Evolutionary conservation across 257 asterid species (phyloP).

Genomic region (Ophiorrhiza pumila): DNA sequence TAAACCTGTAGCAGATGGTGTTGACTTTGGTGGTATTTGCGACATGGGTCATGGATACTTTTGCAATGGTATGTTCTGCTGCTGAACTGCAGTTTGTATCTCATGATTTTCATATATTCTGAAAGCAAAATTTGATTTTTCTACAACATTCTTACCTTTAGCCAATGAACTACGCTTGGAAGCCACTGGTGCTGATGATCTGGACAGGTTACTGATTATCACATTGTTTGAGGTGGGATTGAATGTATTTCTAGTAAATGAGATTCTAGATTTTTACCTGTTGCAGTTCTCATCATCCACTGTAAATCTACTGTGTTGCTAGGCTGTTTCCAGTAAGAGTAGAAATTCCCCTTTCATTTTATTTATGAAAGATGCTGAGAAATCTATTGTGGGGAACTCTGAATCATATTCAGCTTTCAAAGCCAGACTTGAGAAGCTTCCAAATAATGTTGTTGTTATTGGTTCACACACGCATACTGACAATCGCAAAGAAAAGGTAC

Average conservation of each 20-base stretch:
- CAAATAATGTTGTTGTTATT: conserved; percentile 71
- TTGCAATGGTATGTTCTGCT: conserved; percentile 65
- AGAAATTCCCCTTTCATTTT: conserved; percentile 75
- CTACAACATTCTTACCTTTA: conserved; percentile 20
- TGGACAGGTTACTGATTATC: conserved; percentile 61
- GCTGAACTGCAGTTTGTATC: not conserved
- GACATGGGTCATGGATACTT: conserved; percentile 84
- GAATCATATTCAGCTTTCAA: conserved; percentile 65
- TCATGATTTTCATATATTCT: not conserved
- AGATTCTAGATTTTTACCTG: not conserved
- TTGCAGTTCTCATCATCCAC: not conserved
- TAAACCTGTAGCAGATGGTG: conserved; percentile 74
- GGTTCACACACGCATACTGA: conserved; percentile 79
- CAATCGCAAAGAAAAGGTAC: conserved; percentile 83
- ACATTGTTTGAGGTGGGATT: conserved; percentile 80
- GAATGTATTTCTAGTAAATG: not conserved
- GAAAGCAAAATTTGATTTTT: not conserved
- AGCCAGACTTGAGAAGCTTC: conserved; percentile 77
- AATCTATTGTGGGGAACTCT: conserved; percentile 69
- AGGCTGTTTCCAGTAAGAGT: conserved; percentile 74
- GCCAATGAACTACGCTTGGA: conserved; percentile 77
- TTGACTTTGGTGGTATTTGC: conserved; percentile 87
- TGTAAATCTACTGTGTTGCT: conserved; percentile 5
- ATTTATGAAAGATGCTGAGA: conserved; percentile 92
- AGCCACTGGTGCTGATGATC: conserved; percentile 60